Conservation (phyloP, 139 green algal genomes). For the Cymbomonas tetramitiformis region DNA sequence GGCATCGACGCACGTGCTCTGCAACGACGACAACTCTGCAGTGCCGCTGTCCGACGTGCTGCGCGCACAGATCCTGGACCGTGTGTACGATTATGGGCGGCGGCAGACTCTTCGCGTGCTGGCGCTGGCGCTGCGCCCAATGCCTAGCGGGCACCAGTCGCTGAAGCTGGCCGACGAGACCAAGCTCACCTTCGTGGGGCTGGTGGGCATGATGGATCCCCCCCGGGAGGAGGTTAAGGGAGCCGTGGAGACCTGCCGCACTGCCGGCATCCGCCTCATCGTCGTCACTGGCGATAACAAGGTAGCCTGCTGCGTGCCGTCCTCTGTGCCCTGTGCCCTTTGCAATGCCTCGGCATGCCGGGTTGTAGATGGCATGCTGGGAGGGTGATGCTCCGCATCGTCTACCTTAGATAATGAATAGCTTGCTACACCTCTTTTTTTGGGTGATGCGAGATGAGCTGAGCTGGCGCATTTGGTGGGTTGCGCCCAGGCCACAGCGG, state of each 20-base stretch:
- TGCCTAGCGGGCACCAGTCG: slow-evolving; percentile 16
- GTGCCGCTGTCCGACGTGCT: slow-evolving; percentile 29
- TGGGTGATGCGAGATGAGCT: no score
- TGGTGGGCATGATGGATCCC: slow-evolving; percentile 37
- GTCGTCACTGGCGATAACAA: slow-evolving; percentile 42
- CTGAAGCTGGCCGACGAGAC: slow-evolving; percentile 21
- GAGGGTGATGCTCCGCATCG: not conserved
- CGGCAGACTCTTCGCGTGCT: slow-evolving; percentile 57
- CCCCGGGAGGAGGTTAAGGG: slow-evolving; percentile 26
- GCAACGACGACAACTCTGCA: slow-evolving; percentile 32
- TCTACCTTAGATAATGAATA: not conserved
- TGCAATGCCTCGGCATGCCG: no score
- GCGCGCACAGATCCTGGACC: slow-evolving; percentile 19
- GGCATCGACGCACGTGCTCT: slow-evolving; percentile 35
- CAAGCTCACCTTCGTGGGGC: slow-evolving; percentile 28
- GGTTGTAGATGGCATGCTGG: no score
- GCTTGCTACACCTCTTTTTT: not conserved
- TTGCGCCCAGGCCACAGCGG: slow-evolving; percentile 26
- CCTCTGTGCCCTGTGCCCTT: no score
- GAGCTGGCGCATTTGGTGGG: no score
- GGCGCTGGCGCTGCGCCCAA: slow-evolving; percentile 49
- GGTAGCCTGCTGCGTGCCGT: slow-evolving; percentile 4
- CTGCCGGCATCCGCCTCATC: slow-evolving; percentile 35
- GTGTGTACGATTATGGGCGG: slow-evolving; percentile 39
- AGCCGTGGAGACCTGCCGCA: slow-evolving; percentile 29